A percentile compares a stretch with the other conserved stretches of the same genome.
Conservation (phyloP, 768 basidiomycete species). For the Kwoniella sp. region DNA sequence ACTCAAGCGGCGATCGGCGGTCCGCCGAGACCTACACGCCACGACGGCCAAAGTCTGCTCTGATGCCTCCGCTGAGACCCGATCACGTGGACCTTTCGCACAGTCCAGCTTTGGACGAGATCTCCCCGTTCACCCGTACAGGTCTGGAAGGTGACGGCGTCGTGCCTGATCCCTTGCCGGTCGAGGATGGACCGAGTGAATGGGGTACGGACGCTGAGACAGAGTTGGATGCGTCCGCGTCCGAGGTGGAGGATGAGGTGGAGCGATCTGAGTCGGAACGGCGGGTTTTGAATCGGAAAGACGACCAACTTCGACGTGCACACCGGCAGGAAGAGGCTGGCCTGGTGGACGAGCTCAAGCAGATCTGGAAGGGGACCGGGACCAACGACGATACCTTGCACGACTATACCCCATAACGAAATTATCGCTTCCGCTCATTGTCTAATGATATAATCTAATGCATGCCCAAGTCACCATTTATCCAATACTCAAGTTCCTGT, state of each 20-base stretch:
- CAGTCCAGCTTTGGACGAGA: neutral
- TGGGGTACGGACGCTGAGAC: conserved; percentile 28
- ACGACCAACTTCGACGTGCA: neutral
- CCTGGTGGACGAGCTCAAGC: conserved; percentile 6
- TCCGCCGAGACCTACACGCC: neutral
- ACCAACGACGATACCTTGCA: conserved; percentile 7
- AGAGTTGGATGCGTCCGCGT: conserved; percentile 29
- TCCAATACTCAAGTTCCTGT: too few species aligned
- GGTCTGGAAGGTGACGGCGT: neutral
- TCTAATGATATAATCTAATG: neutral
- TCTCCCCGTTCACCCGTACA: conserved; percentile 8
- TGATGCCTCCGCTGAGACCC: neutral
- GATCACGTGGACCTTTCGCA: neutral
- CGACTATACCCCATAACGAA: neutral
- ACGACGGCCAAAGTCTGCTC: neutral
- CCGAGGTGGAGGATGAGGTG: conserved; percentile 21
- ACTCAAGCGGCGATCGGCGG: neutral
- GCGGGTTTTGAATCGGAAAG: neutral
- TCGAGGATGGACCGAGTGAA: conserved; percentile 12
- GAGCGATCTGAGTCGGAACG: neutral
- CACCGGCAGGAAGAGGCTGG: neutral
- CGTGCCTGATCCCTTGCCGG: neutral
- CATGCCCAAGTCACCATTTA: neutral
- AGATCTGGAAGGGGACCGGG: conserved; percentile 12
- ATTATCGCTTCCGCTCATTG: neutral